Base-by-base conservation (phyloP, 495 filamentous ascomycete genomes). In the Podospora bellae-mahoneyi region DNA sequence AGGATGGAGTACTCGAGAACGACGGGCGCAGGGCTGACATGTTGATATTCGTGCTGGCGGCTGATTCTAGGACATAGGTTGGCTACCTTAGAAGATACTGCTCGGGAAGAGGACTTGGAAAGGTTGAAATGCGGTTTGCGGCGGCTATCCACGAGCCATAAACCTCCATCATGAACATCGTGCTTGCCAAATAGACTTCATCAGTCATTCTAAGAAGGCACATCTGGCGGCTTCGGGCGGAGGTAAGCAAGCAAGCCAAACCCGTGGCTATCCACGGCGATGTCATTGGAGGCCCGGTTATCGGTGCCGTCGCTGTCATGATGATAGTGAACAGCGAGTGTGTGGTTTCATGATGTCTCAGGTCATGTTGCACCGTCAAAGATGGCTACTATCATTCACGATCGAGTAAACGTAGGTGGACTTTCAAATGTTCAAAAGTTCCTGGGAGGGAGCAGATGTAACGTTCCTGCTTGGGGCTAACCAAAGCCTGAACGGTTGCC, bases 401-500 rank as follows among this genome's bases (percentile, higher is more conserved):
- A 63, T 57, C 15, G 19, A 63, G 55, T 39, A 59, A 48, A 53
- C 15, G 32, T 26, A 23, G 19, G 15, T 63, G 61, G 18, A 63
- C 27, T 7, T 9, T 26, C 55, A 63, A 63, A 13, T 48, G 18
- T n/a, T 32, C 63, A 55, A 56, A 56, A 58, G 60, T 55, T 60
- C 30, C 56, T 58, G 18, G 32, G 39, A 32, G 4, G 59, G 59
- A 19, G 58, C 48, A 60, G 27, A 73, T 75, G 73, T 72, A 77
- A 75, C 75, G 75, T 75, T 71, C 73, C 66, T 71, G 61, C 65
- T 70, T 30, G 63, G 44, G 27, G 60, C 53, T 64, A 61, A 62
- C 34, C 56, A 62, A 48, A 61, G 48, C 13, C 39, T 48, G 34
- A 53, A 53, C 54, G 65, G 26, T 13, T 54, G 67, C 66, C 72